phyloP scores from a whole-genome alignment of 371 early-diverging fungal genomes.

The Quaeritorhiza haematococci region DNA sequence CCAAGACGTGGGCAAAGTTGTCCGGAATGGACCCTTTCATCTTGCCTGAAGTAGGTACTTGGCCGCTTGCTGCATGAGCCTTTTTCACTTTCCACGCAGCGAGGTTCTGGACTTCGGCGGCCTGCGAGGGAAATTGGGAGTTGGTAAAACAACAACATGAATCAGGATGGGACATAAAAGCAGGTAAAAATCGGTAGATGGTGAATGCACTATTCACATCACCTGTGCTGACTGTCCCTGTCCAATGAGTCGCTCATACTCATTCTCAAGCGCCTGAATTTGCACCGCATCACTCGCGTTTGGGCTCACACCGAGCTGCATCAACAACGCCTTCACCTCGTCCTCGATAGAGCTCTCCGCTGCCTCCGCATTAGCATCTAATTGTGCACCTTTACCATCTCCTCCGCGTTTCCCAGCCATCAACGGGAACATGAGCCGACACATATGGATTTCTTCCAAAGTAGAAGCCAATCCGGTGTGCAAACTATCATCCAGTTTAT shows the following conservation, averaged over 20 bases:
- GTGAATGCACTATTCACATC: too few relatives aligned
- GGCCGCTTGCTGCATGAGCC: slow-evolving; percentile 1
- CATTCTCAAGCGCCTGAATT: slow-evolving; percentile 35
- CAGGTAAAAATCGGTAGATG: too few relatives aligned
- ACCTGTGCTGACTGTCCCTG: slow-evolving; percentile 16
- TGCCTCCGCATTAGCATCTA: slow-evolving; percentile 22
- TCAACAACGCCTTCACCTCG: slow-evolving; percentile 35
- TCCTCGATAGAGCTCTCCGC: slow-evolving; percentile 32
- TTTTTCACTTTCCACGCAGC: slow-evolving; percentile 28
- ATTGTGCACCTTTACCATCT: neutral
- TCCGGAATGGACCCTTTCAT: neutral
- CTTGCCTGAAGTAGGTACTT: neutral
- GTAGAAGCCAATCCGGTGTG: slow-evolving; percentile 22
- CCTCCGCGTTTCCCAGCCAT: neutral
- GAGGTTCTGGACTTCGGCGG: slow-evolving; percentile 35
- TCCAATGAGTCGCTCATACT: slow-evolving; percentile 31
- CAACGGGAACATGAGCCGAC: slow-evolving; percentile 16
- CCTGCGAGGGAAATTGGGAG: slow-evolving; percentile 13
- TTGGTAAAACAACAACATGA: neutral
- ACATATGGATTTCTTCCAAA: slow-evolving; percentile 15
- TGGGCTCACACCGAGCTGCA: slow-evolving; percentile 25
- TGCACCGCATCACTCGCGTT: slow-evolving; percentile 25
- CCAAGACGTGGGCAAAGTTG: slow-evolving; percentile 3
- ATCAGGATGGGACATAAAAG: too few relatives aligned
- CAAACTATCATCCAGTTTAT: slow-evolving; percentile 13